Evolutionary conservation across 352 stramenopile species (phyloP), one percentile per base, ranked within the genome.

Genomic region (Pythium rhizo-oryzae): DNA sequence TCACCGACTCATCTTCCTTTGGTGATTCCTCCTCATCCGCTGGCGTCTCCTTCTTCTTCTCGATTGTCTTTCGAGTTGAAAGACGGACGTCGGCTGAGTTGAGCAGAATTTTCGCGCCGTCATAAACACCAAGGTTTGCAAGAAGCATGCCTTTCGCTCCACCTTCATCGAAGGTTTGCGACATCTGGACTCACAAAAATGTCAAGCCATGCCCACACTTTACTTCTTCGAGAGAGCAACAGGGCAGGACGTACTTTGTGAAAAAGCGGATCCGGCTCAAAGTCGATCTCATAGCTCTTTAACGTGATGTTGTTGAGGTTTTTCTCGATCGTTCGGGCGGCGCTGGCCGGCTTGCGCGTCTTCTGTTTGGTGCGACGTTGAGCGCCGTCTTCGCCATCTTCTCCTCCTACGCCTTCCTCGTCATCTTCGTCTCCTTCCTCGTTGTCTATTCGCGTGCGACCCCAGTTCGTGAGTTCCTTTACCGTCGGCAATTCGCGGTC

Each of bases 101-200:
- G 19, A 96, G 69, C 35, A 93, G 75, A 41, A 97, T 89, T 62
- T 93, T 94, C 52, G 85, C 95, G 7, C 91, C 85, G 56, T 96
- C 88, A 23, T 97, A 93, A n/a, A 96, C 79, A 23, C 85, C 81
- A 12, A 98, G 76, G 64, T 98, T 97, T n/a, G 89, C 84, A n/a
- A 98, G 71, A 24, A 98, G 69, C 90, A 98, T 96, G 13, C 93
- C 93, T 65, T 94, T 95, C 0, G 94, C 93, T 3, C 92, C 92
- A 1, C 91, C 92, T 71, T 97, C 92, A 70, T 98, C 94, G 62
- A 98, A 97, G 6, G 81, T 91, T 66, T 97, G 87, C 28, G 84
- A 94, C 88, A 98, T 97, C 67, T 64, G 56, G 9, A 35, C 33
- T 47, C 41, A 47, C 41, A n/a, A 1, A 47, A 19, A 47, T n/a